Evolutionary conservation across 495 filamentous ascomycete species (phyloP).

Genomic region (Aspergillus mulundensis): DNA sequence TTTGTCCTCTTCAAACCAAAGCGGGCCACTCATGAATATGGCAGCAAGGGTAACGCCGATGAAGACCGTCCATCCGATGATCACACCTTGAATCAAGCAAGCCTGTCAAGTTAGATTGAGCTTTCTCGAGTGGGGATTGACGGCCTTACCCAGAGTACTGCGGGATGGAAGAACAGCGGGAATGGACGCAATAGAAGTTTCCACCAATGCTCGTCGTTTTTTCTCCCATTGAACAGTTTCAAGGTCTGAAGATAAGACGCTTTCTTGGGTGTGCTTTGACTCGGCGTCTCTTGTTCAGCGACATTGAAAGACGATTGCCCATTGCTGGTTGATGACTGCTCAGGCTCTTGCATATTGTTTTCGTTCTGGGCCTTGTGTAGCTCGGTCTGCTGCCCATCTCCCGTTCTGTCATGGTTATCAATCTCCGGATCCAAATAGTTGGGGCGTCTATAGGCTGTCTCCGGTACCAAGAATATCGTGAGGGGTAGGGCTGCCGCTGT

Average conservation of each 20-base stretch:
- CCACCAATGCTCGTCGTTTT: conserved; percentile 61
- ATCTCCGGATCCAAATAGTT: conserved; percentile 61
- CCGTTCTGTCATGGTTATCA: conserved; percentile 14
- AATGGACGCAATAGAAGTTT: conserved; percentile 61
- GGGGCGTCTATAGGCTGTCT: conserved; percentile 73
- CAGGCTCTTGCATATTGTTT: neutral
- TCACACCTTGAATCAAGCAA: conserved; percentile 80
- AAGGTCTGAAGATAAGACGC: conserved; percentile 54
- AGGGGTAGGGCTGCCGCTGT: conserved; percentile 59
- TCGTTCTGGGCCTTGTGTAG: conserved; percentile 13
- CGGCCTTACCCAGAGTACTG: conserved; percentile 66
- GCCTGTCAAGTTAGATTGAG: conserved; percentile 36
- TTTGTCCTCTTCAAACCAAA: conserved; percentile 76
- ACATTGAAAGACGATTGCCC: neutral
- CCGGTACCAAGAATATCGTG: conserved; percentile 75
- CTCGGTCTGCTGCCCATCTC: neutral
- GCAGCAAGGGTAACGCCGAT: conserved; percentile 83
- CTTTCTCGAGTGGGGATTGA: neutral
- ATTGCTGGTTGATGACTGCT: conserved; percentile 5
- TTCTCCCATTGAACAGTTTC: conserved; percentile 73
- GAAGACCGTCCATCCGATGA: conserved; percentile 94
- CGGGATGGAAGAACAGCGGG: conserved; percentile 71
- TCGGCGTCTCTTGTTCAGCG: neutral
- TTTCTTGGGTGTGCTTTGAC: conserved; percentile 30
- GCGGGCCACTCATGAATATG: conserved; percentile 74